Evolutionary conservation across 148 eudicot genomes (phyloP), one percentile per base, ranked within the genome.

Genomic region (Chenopodium quinoa): DNA sequence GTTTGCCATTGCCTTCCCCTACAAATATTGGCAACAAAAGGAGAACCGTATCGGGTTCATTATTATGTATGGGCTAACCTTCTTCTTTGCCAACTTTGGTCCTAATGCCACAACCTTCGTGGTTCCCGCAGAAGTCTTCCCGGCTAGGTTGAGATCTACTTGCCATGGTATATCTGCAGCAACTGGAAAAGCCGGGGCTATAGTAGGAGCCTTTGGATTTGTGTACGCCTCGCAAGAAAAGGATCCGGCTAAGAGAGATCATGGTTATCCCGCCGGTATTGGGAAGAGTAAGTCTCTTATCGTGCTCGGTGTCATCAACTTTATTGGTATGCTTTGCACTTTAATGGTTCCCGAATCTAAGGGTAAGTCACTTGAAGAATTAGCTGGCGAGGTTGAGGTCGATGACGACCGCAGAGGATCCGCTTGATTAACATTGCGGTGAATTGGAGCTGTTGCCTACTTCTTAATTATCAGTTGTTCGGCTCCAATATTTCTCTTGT

Each of bases 1-100:
- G 96, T 88, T 92, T 50, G 96, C 88, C 0, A 70, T 92, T 1
- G 96, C 91, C 13, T 72, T 92, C 40, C 90, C 96, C 0, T 92
- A 92, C 37, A 22, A 90, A 20, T 84, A 88, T 19, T 90, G 93
- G 95, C 73, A 47, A 2, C 0, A 47, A 20, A 80, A 46, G 76
- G 82, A 71, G 1, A 80, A 82, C 23, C 68, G 73, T 17, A 75
- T 85, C n/a, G 87, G 85, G n/a, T 82, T 85, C 78, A 67, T 85
- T 3, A 44, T 79, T n/a, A 85, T 85, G 85, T 85, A 82, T 20
- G 84, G 77, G 0, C 79, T 79, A 2, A 85, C 87, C 4, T 85
- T 82, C 75, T 85, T 82, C 81, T 85, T 82, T 2, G 85, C 85
- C 17, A 85, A 85, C 79, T 85, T 85, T 31, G 87, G 87, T 2